Conservation (phyloP, 345 rosid species). For the Eucalyptus guilfoylei region DNA sequence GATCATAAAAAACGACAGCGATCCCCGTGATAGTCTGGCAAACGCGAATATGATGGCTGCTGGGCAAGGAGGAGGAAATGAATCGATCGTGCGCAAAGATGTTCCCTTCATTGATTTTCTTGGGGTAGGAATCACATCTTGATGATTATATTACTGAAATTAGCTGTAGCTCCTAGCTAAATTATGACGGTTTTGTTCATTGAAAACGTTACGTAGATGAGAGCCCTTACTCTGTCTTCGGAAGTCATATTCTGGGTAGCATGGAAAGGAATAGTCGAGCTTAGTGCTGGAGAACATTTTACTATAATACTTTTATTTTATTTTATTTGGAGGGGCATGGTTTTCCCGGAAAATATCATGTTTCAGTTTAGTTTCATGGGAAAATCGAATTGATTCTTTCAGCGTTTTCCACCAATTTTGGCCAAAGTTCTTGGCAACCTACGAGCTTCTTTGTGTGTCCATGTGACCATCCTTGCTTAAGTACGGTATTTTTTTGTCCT, state of each 20-base stretch:
- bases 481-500: background rate
- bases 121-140: constrained; percentile 63
- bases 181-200: background rate
- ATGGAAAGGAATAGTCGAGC: background rate
- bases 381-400: background rate
- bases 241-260: background rate
- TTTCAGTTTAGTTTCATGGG: background rate
- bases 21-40: background rate
- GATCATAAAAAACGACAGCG: background rate
- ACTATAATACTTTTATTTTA: background rate
- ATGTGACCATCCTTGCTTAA: background rate
- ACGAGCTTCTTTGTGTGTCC: background rate
- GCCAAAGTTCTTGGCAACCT: background rate
- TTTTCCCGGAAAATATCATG: background rate
- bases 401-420: background rate
- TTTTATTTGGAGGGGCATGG: background rate
- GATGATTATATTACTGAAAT: background rate
- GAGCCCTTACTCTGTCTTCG: background rate
- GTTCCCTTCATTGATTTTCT: constrained; percentile 40
- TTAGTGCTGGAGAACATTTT: background rate
- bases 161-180: background rate
- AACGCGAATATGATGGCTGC: background rate
- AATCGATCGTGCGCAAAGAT: constrained; percentile 8
- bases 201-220: background rate
- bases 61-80: constrained; percentile 12